phyloP scores from a whole-genome alignment of 192 early-diverging fungal genomes.

The Coemansia asiatica region DNA sequence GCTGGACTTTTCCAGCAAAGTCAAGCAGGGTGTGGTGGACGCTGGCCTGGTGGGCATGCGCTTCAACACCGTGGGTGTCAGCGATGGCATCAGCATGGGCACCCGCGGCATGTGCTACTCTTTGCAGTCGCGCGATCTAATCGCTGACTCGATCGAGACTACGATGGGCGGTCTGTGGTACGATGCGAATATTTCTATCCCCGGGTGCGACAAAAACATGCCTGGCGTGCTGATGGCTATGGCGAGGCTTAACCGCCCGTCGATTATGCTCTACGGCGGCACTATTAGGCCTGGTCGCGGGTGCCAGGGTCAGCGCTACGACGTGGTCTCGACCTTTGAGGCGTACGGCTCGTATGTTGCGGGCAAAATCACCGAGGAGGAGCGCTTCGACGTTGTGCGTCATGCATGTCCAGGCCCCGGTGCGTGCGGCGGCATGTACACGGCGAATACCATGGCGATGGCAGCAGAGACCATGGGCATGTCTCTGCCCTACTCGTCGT shows the following conservation, averaged over 20 bases:
- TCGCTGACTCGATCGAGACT: conserved; percentile 99
- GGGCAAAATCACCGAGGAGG: conserved; percentile 85
- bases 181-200: conserved; percentile 96
- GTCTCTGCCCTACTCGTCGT: conserved; percentile 93
- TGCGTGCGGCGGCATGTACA: conserved; percentile 99
- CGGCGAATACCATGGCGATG: conserved; percentile 96
- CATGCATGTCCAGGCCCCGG: conserved; percentile 86
- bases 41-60: conserved; percentile 91
- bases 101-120: conserved; percentile 97
- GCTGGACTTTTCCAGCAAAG: conserved; percentile 76
- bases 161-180: conserved; percentile 99
- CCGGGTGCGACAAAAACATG: conserved; percentile 98
- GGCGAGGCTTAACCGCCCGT: conserved; percentile 93
- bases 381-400: conserved; percentile 73
- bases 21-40: conserved; percentile 90
- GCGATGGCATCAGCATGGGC: conserved; percentile 97
- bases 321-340: conserved; percentile 98
- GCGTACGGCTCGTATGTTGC: conserved; percentile 90
- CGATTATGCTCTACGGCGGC: conserved; percentile 97
- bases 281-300: conserved; percentile 82
- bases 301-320: conserved; percentile 65
- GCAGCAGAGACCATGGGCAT: conserved; percentile 98
- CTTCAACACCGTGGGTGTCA: conserved; percentile 98
- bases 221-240: conserved; percentile 96
- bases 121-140: conserved; percentile 94